These are phyloP conservation scores for Gossypium sturtianum DNA, from an alignment of 345 rosid genomes.

Conservation along the genomic window DNA sequence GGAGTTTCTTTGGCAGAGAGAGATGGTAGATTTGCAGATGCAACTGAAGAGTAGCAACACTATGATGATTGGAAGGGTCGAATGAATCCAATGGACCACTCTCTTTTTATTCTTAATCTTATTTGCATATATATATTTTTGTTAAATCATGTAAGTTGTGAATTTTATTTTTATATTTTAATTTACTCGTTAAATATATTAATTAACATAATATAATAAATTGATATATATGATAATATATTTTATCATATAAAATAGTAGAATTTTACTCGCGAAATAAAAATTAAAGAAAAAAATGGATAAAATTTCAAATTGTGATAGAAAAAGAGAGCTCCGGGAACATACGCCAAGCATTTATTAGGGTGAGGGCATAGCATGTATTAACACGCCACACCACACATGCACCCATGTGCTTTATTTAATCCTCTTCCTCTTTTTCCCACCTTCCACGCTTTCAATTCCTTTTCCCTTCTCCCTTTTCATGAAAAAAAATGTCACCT, in stretches of 20 bases:
- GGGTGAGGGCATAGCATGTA: not conserved
- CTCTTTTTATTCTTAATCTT: too few species aligned
- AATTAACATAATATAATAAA: too few species aligned
- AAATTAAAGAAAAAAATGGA: too few species aligned
- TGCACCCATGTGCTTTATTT: slow-evolving; percentile 40
- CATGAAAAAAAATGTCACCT: too few species aligned
- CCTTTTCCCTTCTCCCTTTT: not conserved
- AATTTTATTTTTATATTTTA: too few species aligned
- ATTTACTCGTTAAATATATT: too few species aligned
- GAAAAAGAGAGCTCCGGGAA: not conserved
- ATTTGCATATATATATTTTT: too few species aligned
- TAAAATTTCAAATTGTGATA: not conserved
- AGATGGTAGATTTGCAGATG: too few species aligned
- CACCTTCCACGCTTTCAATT: not conserved
- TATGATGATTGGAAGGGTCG: slow-evolving; percentile 1
- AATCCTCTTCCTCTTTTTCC: not conserved
- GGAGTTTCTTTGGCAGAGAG: not conserved
- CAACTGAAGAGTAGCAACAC: not conserved
- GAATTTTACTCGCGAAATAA: not conserved
- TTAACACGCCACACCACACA: slow-evolving; percentile 23
- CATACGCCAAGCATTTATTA: slow-evolving; percentile 33
- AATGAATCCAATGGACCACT: slow-evolving; percentile 5
- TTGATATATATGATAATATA: too few species aligned
- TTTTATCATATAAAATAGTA: too few species aligned
- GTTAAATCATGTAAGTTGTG: too few species aligned